phyloP scores from a whole-genome alignment of 2,329 filamentous ascomycete genomes.

The Cryphonectria nitschkei region DNA sequence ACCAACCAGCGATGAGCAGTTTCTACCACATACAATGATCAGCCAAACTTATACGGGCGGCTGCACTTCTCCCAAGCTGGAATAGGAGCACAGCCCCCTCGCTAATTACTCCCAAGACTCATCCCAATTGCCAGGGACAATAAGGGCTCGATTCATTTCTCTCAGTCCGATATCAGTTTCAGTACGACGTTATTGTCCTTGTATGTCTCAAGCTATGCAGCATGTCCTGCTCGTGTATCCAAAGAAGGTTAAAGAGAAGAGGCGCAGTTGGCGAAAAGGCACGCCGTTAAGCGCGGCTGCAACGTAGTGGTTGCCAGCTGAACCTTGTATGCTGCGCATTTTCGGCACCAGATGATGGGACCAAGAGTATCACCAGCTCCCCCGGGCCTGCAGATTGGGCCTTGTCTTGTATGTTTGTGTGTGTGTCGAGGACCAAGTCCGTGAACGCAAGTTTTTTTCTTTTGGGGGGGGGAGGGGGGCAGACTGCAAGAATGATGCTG shows the following conservation, averaged over 20 bases:
- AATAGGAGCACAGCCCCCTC: neutral
- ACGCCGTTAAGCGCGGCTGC: neutral
- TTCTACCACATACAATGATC: neutral
- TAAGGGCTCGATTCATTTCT: neutral
- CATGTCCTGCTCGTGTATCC: neutral
- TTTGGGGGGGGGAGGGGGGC: neutral
- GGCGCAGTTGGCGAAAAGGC: neutral
- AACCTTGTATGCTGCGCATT: neutral
- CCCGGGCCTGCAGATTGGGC: neutral
- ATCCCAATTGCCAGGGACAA: neutral
- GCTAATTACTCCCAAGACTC: neutral
- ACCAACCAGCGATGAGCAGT: neutral
- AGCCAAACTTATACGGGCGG: neutral
- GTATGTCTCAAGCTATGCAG: neutral
- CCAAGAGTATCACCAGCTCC: neutral
- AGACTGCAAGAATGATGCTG: neutral
- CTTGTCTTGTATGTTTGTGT: neutral
- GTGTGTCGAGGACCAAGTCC: neutral
- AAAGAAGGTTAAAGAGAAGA: neutral
- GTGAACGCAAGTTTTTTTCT: neutral
- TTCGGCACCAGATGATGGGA: neutral
- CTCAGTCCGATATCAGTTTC: neutral
- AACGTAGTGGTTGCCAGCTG: neutral
- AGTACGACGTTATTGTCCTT: neutral
- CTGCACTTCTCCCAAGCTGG: neutral